Conservation (phyloP, 2,329 filamentous ascomycete genomes). For the Thelonectria discophora region DNA sequence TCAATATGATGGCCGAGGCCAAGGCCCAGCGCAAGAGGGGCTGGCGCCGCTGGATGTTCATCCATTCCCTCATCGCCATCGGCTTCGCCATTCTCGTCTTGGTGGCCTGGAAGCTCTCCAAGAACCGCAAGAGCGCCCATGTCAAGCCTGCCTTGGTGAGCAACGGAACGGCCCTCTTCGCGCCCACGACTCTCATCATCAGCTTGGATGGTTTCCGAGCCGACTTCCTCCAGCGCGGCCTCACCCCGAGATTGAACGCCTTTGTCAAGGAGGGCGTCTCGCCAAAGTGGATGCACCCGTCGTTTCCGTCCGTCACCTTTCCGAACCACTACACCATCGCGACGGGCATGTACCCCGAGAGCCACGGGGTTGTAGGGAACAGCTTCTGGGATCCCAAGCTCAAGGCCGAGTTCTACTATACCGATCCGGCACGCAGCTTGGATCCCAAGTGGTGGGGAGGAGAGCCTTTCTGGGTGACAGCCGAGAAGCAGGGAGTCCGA, state of each 20-base stretch:
- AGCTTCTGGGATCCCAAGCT: slow-evolving; percentile 89
- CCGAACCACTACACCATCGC: slow-evolving; percentile 95
- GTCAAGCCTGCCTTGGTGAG: slow-evolving; percentile 54
- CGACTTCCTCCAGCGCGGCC: slow-evolving; percentile 83
- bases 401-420: slow-evolving; percentile 87
- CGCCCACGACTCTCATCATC: slow-evolving; percentile 90
- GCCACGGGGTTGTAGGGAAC: slow-evolving; percentile 92
- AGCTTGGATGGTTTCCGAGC: slow-evolving; percentile 96
- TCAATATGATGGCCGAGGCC: slow-evolving; percentile 58
- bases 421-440: slow-evolving; percentile 77
- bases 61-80: slow-evolving; percentile 61
- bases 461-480: slow-evolving; percentile 93
- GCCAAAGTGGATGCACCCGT: slow-evolving; percentile 90
- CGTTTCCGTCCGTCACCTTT: slow-evolving; percentile 96
- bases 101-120: slow-evolving; percentile 67
- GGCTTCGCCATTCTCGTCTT: slow-evolving; percentile 66
- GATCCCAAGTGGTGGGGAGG: slow-evolving; percentile 94
- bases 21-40: slow-evolving; percentile 60
- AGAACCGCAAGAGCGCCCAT: slow-evolving; percentile 50
- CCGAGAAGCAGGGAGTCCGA: slow-evolving; percentile 80
- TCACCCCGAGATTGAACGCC: slow-evolving; percentile 83
- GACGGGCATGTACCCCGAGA: slow-evolving; percentile 91
- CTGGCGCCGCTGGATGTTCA: slow-evolving; percentile 64
- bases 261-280: slow-evolving; percentile 87
- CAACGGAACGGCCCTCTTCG: slow-evolving; percentile 91